Percentiles rank a stretch among this genome's conserved stretches.
Evolutionary conservation across 345 rosid species (phyloP).

Genomic region (Populus alba): DNA sequence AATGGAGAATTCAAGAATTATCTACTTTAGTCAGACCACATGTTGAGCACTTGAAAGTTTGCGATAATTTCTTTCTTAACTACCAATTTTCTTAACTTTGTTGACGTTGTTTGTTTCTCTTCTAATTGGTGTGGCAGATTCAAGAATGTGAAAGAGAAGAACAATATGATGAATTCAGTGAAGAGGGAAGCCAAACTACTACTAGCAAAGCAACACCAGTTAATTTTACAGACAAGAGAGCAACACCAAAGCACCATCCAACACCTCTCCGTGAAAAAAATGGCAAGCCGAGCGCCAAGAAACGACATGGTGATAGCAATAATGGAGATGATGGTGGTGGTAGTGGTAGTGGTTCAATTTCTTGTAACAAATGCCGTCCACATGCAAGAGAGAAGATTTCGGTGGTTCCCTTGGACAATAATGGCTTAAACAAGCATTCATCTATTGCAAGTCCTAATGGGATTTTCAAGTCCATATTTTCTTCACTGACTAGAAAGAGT

Average conservation of each 20-base stretch:
- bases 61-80: neutral
- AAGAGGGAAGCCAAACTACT: neutral
- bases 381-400: conserved; percentile 71
- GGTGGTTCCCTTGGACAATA: conserved; percentile 73
- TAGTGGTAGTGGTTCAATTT: conserved; percentile 42
- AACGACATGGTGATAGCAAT: conserved; percentile 35
- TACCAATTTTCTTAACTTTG: neutral
- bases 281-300: conserved; percentile 36
- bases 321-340: neutral
- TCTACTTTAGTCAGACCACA: neutral
- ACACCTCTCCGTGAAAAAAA: conserved; percentile 64
- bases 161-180: conserved; percentile 39
- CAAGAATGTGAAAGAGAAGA: conserved; percentile 64
- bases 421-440: conserved; percentile 37
- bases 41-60: neutral
- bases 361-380: conserved; percentile 91
- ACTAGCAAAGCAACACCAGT: conserved; percentile 14
- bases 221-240: conserved; percentile 7
- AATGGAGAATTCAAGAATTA: neutral
- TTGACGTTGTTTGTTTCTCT: neutral
- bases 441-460: conserved; percentile 75
- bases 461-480: conserved; percentile 63
- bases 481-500: conserved; percentile 60
- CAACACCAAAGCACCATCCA: conserved; percentile 41
- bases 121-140: conserved; percentile 51